phyloP scores from a whole-genome alignment of 371 early-diverging fungal species.

The Mortierella sp. region DNA sequence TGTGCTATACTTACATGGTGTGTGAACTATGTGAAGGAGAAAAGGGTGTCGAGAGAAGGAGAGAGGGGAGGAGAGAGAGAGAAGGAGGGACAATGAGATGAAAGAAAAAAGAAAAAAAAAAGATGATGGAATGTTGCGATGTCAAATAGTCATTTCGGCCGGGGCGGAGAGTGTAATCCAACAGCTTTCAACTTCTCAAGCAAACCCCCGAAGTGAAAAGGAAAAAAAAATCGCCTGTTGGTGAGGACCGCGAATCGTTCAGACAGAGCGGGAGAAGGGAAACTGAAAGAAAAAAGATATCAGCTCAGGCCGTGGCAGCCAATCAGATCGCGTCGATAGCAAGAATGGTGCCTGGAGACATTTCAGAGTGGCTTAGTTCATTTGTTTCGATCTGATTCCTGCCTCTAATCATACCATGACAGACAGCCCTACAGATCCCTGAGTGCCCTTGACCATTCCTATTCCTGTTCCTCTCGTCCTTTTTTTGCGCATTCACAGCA shows the following conservation, averaged over 20 bases:
- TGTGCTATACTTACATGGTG: conserved; percentile 36
- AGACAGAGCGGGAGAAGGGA: background rate
- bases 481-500: background rate
- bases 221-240: conserved; percentile 15
- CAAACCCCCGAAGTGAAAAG: background rate
- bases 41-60: conserved; percentile 3
- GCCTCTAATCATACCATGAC: background rate
- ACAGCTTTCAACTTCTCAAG: background rate
- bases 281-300: conserved; percentile 23
- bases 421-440: background rate
- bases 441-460: background rate
- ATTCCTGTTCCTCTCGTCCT: background rate
- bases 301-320: conserved; percentile 53
- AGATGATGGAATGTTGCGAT: conserved; percentile 15
- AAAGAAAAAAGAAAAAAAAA: background rate
- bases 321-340: conserved; percentile 37
- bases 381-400: conserved; percentile 16
- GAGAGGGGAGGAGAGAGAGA: background rate
- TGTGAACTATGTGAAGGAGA: conserved; percentile 3
- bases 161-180: conserved; percentile 5
- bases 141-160: conserved; percentile 4
- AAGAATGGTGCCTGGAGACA: background rate
- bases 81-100: conserved; percentile 8
- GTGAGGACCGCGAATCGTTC: conserved; percentile 2
- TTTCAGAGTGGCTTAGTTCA: conserved; percentile 19